These are phyloP conservation scores for Arthroderma sp. DNA, from an alignment of 2,329 filamentous ascomycete genomes.

Conservation along the genomic window DNA sequence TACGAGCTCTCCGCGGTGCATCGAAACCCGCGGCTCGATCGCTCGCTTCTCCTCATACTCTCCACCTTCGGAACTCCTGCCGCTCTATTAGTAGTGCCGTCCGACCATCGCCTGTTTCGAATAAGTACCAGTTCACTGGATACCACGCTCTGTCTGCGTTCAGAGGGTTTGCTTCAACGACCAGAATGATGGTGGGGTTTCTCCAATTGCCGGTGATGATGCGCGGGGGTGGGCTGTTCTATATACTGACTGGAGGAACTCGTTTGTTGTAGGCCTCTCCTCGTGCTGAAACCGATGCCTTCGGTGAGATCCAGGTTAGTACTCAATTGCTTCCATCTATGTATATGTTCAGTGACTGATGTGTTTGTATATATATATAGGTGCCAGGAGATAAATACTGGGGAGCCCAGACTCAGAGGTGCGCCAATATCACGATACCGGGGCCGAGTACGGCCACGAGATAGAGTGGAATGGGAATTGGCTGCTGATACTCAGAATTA, in stretches of 20 bases:
- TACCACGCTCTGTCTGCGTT: not conserved
- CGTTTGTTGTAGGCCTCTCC: constrained; percentile 24
- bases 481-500: constrained; percentile 17
- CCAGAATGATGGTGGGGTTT: not conserved
- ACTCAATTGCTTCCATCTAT: not conserved
- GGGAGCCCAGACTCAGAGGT: constrained; percentile 91
- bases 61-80: constrained; percentile 2
- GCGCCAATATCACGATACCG: constrained; percentile 16
- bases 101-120: not conserved
- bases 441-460: not conserved
- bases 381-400: constrained; percentile 91
- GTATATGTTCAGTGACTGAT: not conserved
- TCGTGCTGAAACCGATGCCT: constrained; percentile 90
- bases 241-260: not conserved
- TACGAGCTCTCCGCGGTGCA: not conserved
- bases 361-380: constrained; percentile 19
- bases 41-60: not conserved
- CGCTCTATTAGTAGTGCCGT: constrained; percentile 5
- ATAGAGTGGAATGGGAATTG: not conserved
- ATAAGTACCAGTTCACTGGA: not conserved
- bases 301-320: constrained; percentile 72
- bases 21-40: constrained; percentile 4
- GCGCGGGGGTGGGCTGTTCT: not conserved
- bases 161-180: constrained; percentile 3
- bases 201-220: not conserved